Evolutionary conservation across 768 basidiomycete genomes (phyloP).

Genomic region (Paxillus rubicundulus): DNA sequence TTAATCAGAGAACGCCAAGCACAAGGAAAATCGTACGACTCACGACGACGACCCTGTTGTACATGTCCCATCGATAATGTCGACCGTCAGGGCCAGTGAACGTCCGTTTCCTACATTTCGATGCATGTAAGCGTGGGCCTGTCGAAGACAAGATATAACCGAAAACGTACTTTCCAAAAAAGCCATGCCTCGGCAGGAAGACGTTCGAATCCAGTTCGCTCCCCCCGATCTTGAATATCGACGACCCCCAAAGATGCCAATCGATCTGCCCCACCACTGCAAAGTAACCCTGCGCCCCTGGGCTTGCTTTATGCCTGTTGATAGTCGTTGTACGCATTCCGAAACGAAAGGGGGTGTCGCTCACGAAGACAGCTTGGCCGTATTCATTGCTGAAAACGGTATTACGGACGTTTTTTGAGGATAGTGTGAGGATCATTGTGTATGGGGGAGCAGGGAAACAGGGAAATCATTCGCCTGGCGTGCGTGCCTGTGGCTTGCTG

Average conservation of each 20-base stretch:
- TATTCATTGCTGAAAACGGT: slow-evolving; percentile 28
- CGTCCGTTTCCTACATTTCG: too few relatives aligned
- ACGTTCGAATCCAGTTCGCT: background rate
- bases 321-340: slow-evolving; percentile 20
- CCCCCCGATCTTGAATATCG: too few relatives aligned
- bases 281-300: slow-evolving; percentile 18
- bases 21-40: too few relatives aligned
- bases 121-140: too few relatives aligned
- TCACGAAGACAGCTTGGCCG: slow-evolving; percentile 27
- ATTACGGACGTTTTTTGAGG: slow-evolving; percentile 24
- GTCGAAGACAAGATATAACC: too few relatives aligned
- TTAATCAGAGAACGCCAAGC: background rate
- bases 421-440: slow-evolving; percentile 25
- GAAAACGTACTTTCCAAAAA: too few relatives aligned
- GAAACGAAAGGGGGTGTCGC: slow-evolving; percentile 20
- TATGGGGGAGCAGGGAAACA: background rate
- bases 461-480: too few relatives aligned
- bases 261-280: slow-evolving; percentile 29
- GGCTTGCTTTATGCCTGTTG: background rate
- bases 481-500: too few relatives aligned
- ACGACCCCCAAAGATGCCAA: slow-evolving; percentile 1
- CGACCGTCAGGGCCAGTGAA: too few relatives aligned
- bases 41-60: too few relatives aligned
- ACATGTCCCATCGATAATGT: too few relatives aligned
- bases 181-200: background rate